Base-by-base conservation (phyloP, 768 basidiomycete species). In the Mycena pura region DNA sequence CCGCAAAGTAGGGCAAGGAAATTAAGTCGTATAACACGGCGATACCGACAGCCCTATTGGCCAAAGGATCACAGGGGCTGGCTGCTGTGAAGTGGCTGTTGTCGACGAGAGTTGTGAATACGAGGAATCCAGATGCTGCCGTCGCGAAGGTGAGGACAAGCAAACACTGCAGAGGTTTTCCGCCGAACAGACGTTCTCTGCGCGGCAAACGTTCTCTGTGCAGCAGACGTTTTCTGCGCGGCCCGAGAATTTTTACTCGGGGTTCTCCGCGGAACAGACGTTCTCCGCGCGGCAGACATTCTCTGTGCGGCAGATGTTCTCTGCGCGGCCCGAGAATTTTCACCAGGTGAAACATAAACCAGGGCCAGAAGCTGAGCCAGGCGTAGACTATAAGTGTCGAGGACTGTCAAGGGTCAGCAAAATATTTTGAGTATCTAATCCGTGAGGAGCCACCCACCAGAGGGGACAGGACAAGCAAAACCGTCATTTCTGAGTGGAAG, bases 401-500 rank as follows among this genome's bases (percentile, higher is more conserved):
- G 10, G 53, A 55, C 53, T 55, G 41, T 22, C 1, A 17, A 29
- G 36, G 19, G 17, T 54, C 29, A 34, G 31, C 5, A 22, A 19
- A 38, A 5, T 54, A 15, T 2, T 19, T 44, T 25, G 29, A 15
- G 27, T 3, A 13, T 24, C 1, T 6, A 3, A 25, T 15, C 22
- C 13, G 31, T 1, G 17, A 21, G 41, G 7, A n/a, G 27, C 21
- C 8, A 7, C 44, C 3, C 6, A 60, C 58, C 28, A 60, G 25
- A 3, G 58, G 58, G 10, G 58, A 60, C 50, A 60, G 52, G 19
- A 60, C 58, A 0, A 60, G 58, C 15, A 53, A 53, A 19, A 40
- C 22, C 2, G 50, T 46, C 58, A 60, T 52, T 25, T 29, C 36
- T 0, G 58, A 45, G 28, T 60, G 58, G 45, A 60, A 52, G 17